Percentiles rank a stretch among this genome's conserved stretches.
Conservation (phyloP, 148 eudicot species). For the Rhododendron kiyosumense region DNA sequence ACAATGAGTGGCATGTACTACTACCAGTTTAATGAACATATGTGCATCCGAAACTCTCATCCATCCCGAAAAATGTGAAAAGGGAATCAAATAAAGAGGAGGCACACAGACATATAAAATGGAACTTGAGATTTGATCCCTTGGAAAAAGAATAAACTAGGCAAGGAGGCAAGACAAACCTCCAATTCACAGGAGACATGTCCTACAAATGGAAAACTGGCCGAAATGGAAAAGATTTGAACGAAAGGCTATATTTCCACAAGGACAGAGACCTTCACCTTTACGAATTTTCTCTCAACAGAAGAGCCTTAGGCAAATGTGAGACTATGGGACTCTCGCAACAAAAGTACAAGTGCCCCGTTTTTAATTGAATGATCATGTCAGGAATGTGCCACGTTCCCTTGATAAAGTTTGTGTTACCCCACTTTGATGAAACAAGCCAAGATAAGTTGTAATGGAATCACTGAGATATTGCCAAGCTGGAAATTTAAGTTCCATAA, state of each 20-base stretch:
- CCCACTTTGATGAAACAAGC: background rate
- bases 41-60: too few species aligned
- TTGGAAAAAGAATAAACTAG: too few species aligned
- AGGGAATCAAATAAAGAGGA: too few species aligned
- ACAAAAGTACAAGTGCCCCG: background rate
- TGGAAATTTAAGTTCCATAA: background rate
- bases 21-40: too few species aligned
- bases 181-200: background rate
- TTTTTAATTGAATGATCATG: background rate
- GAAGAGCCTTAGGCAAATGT: background rate
- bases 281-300: background rate
- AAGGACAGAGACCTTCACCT: background rate
- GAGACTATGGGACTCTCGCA: background rate
- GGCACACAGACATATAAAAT: too few species aligned
- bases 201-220: background rate
- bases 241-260: background rate
- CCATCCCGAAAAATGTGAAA: too few species aligned
- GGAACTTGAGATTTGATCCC: too few species aligned
- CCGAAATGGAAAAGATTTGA: background rate
- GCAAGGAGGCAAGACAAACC: too few species aligned
- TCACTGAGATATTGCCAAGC: background rate
- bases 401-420: background rate
- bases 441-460: background rate
- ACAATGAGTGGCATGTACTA: too few species aligned
- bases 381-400: background rate